Evolutionary conservation across 2,329 filamentous ascomycete genomes (phyloP).

Genomic region (Trichoderma citrinoviride): DNA sequence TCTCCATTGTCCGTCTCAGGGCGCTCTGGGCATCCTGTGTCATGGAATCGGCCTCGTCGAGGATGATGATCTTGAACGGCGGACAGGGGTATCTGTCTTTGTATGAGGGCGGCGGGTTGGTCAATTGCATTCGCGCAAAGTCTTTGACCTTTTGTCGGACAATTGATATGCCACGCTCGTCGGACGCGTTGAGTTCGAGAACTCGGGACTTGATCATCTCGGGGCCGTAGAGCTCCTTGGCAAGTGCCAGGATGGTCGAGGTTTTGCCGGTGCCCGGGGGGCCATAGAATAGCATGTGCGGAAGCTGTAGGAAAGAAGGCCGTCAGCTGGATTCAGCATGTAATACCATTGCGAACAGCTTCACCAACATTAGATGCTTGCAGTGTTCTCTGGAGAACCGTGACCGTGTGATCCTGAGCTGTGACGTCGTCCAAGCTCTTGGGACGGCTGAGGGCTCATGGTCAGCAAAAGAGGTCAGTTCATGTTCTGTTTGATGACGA

Average conservation of each 20-base stretch:
- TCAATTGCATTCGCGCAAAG: slow-evolving; percentile 93
- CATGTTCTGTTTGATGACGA: neutral
- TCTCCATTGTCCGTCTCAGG: slow-evolving; percentile 94
- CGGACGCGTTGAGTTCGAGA: slow-evolving; percentile 98
- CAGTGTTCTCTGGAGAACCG: slow-evolving; percentile 84
- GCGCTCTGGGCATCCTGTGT: slow-evolving; percentile 97
- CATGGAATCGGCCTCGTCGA: slow-evolving; percentile 98
- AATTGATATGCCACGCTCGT: slow-evolving; percentile 96
- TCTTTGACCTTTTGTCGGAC: slow-evolving; percentile 98
- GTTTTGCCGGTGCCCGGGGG: slow-evolving; percentile 98
- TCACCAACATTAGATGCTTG: slow-evolving; percentile 80
- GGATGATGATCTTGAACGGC: slow-evolving; percentile 97
- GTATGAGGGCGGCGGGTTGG: slow-evolving; percentile 70
- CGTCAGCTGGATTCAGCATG: slow-evolving; percentile 2
- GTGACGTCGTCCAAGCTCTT: slow-evolving; percentile 93
- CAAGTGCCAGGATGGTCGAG: slow-evolving; percentile 92
- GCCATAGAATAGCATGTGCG: slow-evolving; percentile 99
- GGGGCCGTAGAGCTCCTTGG: slow-evolving; percentile 95
- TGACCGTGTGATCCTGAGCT: slow-evolving; percentile 95
- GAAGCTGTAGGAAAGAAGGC: slow-evolving; percentile 52
- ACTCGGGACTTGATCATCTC: slow-evolving; percentile 90
- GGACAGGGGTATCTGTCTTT: slow-evolving; percentile 80
- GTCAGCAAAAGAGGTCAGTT: slow-evolving; percentile 29
- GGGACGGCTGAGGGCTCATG: slow-evolving; percentile 64
- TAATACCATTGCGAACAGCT: neutral